Conservation (phyloP, 345 rosid genomes). For the Nasturtium officinale region DNA sequence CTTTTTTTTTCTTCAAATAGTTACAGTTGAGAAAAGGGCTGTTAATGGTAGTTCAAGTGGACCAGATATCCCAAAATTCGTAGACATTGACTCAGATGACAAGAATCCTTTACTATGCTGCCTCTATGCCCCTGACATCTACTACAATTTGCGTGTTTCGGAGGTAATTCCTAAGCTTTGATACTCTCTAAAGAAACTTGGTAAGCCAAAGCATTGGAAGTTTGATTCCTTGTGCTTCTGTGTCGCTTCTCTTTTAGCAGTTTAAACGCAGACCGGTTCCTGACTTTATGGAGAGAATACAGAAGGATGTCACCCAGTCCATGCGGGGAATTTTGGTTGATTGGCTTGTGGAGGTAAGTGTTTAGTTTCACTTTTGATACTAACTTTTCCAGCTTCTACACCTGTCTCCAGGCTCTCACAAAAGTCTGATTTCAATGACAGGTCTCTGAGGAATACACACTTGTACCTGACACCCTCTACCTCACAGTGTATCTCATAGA, state of each 20-base stretch:
- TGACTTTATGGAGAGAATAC: constrained; percentile 71
- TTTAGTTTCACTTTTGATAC: constrained; percentile 13
- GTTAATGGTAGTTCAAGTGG: constrained; percentile 37
- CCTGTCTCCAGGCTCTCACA: constrained; percentile 1
- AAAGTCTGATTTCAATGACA: constrained; percentile 45
- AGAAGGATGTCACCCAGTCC: constrained; percentile 72
- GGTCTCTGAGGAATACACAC: constrained; percentile 93
- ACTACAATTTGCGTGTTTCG: constrained; percentile 67
- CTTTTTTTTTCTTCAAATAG: constrained; percentile 23
- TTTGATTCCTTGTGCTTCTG: constrained; percentile 15
- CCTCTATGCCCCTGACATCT: constrained; percentile 76
- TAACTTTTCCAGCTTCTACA: constrained; percentile 20
- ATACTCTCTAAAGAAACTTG: constrained; percentile 9
- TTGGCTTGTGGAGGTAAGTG: constrained; percentile 96
- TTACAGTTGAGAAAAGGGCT: constrained; percentile 48
- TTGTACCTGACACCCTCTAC: constrained; percentile 90
- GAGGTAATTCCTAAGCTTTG: constrained; percentile 59
- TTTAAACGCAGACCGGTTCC: constrained; percentile 67
- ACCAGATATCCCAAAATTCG: constrained; percentile 47
- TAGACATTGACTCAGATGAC: constrained; percentile 68
- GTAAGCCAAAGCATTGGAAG: constrained; percentile 7
- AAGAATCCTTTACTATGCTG: constrained; percentile 79
- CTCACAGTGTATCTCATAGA: constrained; percentile 84
- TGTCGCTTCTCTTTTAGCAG: constrained; percentile 48
- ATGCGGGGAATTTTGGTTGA: constrained; percentile 94